phyloP scores from a whole-genome alignment of 768 basidiomycete genomes.

The Leucosporidium creatinivorum region DNA sequence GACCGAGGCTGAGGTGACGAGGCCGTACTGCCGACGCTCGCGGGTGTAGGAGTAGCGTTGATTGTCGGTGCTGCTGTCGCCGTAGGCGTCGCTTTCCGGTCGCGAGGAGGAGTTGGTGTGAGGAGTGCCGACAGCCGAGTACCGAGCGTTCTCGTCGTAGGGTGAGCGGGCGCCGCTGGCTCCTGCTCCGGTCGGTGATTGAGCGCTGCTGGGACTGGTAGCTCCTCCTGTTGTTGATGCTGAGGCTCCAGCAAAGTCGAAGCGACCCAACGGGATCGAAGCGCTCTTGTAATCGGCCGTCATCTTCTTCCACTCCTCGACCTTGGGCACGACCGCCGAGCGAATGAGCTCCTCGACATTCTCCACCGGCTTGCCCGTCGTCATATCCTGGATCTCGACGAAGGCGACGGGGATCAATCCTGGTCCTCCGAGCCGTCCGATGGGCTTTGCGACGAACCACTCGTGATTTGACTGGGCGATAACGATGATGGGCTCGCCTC shows the following conservation, averaged over 20 bases:
- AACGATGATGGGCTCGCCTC: constrained; percentile 88
- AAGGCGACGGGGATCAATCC: constrained; percentile 96
- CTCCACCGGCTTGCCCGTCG: constrained; percentile 65
- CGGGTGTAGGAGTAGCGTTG: constrained; percentile 30
- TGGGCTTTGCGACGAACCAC: constrained; percentile 99
- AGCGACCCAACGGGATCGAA: constrained; percentile 86
- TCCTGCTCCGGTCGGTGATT: background rate
- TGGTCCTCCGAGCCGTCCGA: constrained; percentile 85
- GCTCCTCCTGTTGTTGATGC: constrained; percentile 15
- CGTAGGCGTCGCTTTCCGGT: background rate
- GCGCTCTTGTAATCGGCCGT: constrained; percentile 93
- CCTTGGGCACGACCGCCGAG: constrained; percentile 77
- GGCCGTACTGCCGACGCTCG: constrained; percentile 47
- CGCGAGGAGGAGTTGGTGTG: background rate
- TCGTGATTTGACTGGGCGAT: constrained; percentile 99
- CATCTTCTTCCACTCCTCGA: constrained; percentile 98
- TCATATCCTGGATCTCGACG: constrained; percentile 90
- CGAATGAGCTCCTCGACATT: constrained; percentile 75
- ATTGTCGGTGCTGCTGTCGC: background rate
- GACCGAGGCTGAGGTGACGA: constrained; percentile 76
- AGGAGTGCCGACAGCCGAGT: background rate
- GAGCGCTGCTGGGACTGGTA: background rate
- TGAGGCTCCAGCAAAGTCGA: constrained; percentile 51
- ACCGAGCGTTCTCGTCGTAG: no score
- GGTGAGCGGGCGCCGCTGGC: background rate